Conservation (phyloP, 345 rosid species). For the Combretum micranthum region DNA sequence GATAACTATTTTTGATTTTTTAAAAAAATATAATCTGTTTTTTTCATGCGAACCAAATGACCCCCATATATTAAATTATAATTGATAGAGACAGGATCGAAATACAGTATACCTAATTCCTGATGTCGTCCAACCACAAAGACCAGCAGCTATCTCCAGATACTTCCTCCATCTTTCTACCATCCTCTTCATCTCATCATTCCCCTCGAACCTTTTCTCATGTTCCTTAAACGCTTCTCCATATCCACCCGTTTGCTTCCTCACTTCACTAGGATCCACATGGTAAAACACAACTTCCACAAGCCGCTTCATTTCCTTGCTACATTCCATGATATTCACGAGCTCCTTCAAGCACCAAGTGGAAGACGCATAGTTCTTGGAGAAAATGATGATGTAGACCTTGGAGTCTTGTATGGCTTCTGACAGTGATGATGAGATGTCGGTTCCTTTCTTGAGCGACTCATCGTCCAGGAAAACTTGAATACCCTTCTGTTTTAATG, state of each 20-base stretch:
- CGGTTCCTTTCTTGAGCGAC: not conserved
- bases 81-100: not conserved
- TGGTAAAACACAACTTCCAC: constrained; percentile 3
- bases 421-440: not conserved
- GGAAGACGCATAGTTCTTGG: constrained; percentile 4
- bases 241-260: not conserved
- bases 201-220: constrained; percentile 3
- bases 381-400: constrained; percentile 2
- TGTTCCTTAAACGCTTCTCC: constrained; percentile 4
- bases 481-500: not conserved
- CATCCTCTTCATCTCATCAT: not conserved
- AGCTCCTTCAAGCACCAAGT: constrained; percentile 10
- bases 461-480: constrained; percentile 7
- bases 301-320: not conserved
- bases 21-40: no score
- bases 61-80: not conserved
- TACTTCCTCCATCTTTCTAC: constrained; percentile 11
- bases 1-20: no score
- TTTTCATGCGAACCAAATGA: not conserved
- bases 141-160: not conserved
- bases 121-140: constrained; percentile 7
- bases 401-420: constrained; percentile 3
- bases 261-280: not conserved
- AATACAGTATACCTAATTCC: not conserved
- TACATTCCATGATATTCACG: constrained; percentile 4